Conservation (phyloP, 495 filamentous ascomycete species). For the Penicillium turbatum region DNA sequence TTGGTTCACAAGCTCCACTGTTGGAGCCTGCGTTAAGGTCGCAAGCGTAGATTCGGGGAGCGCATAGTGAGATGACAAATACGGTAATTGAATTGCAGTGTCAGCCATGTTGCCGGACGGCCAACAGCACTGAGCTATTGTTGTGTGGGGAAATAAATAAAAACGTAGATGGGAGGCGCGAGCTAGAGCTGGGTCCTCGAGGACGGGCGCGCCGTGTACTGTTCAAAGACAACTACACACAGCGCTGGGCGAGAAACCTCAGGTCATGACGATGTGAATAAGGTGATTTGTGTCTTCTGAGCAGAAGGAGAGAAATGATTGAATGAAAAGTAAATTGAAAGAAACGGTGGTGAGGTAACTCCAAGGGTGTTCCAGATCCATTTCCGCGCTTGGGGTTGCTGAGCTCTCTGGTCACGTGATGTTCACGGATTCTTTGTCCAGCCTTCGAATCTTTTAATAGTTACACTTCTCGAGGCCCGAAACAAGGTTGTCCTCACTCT, state of each 20-base stretch:
- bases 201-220: conserved; percentile 18
- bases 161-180: background rate
- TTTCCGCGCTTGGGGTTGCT: conserved; percentile 15
- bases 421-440: background rate
- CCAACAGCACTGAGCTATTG: conserved; percentile 20
- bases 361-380: conserved; percentile 17
- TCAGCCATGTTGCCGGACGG: conserved; percentile 60
- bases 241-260: conserved; percentile 10
- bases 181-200: conserved; percentile 12
- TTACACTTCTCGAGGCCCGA: background rate
- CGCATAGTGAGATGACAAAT: conserved; percentile 69
- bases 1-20: conserved; percentile 65
- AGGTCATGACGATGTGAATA: conserved; percentile 18
- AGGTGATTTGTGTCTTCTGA: background rate
- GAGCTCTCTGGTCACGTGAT: conserved; percentile 14
- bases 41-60: conserved; percentile 65
- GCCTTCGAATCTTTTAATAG: conserved; percentile 4
- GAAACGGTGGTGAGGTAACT: conserved; percentile 17
- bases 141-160: background rate
- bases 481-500: background rate
- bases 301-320: background rate
- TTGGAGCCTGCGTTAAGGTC: conserved; percentile 65
- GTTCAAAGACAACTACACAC: conserved; percentile 23
- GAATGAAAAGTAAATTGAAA: conserved; percentile 7
- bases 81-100: conserved; percentile 67